Evolutionary conservation across 192 early-diverging fungal genomes (phyloP), one percentile per base, ranked within the genome.

Genomic region (Helicostylum pulchrum): DNA sequence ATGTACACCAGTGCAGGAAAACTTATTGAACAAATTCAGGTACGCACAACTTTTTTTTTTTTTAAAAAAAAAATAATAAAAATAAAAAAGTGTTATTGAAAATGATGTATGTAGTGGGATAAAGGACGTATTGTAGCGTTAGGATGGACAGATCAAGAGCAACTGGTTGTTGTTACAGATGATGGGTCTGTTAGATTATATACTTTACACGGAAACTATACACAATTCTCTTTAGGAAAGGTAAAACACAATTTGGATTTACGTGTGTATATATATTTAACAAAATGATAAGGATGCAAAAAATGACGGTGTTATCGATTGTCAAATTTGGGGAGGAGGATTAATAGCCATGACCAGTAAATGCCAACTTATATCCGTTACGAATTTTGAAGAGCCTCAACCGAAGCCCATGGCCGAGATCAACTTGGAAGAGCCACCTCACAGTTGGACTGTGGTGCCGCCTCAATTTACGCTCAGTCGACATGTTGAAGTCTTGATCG

Each of bases 291-390:
- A n/a, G 85, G 91, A 91, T 39, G 93, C 95, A 14, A 88, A 84
- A 44, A 91, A 95, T 7, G 79, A 72, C 63, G 88, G 88, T 7
- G 79, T 99, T 0, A 72, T 92, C 15, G 95, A 95, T 36, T 92
- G 88, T 71, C 79, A 86, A 44, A 87, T 99, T 65, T 98, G 90
- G 90, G 90, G 86, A 42, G 87, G 82, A n/a, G 98, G 95, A 20
- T 70, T 99, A 31, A 94, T 99, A 4, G 98, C 91, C 5, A 76
- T 98, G 74, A 94, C 92, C 1, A 85, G 86, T 57, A 90, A 90
- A 55, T 90, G 77, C 55, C 82, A 88, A 52, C 73, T 98, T 17
- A 82, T 98, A 31, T 88, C 88, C 7, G 82, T 99, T 14, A 87
- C 88, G 52, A 87, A 95, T 65, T 86, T 94, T 51, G 80, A 85